These are phyloP conservation scores for Lavandula angustifolia DNA, from an alignment of 257 asterid genomes.

Conservation along the genomic window DNA sequence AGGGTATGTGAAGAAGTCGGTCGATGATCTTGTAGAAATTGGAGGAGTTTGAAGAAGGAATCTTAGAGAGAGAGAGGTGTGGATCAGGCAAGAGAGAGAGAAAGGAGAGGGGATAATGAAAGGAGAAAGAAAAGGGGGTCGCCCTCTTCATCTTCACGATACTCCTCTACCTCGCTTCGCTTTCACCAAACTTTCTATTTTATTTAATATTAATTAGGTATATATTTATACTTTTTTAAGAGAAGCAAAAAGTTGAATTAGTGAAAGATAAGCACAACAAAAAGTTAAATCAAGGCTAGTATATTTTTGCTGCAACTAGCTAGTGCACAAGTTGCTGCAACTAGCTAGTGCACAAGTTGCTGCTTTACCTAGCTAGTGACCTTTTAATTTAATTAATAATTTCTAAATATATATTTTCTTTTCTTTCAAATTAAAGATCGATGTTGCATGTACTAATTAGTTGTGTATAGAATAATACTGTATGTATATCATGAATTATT, in stretches of 20 bases:
- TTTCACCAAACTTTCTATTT: constrained; percentile 55
- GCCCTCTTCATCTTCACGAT: constrained; percentile 47
- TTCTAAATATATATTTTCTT: constrained; percentile 7
- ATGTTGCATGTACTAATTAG: not conserved
- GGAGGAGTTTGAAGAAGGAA: constrained; percentile 27
- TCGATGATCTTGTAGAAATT: constrained; percentile 5
- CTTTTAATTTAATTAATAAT: constrained; percentile 27
- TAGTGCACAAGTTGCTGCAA: constrained; percentile 22
- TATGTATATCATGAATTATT: no score
- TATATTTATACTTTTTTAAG: constrained; percentile 29
- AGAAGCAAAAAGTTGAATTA: constrained; percentile 38
- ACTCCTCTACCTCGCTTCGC: constrained; percentile 49
- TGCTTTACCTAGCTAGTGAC: constrained; percentile 24
- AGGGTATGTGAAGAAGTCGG: no score
- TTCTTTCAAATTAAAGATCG: no score
- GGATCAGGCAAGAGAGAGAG: constrained; percentile 50
- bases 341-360: no score
- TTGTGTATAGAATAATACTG: no score
- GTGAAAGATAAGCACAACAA: constrained; percentile 46
- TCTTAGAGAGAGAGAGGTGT: constrained; percentile 31
- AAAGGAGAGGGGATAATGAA: constrained; percentile 58
- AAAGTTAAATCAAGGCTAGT: not conserved
- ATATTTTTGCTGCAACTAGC: constrained; percentile 19
- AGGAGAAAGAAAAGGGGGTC: constrained; percentile 46
- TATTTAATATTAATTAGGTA: constrained; percentile 28